Percentiles rank a stretch among this genome's conserved stretches.
Evolutionary conservation across 306 rosid genomes (phyloP).

Genomic region (Rosa multiflora): DNA sequence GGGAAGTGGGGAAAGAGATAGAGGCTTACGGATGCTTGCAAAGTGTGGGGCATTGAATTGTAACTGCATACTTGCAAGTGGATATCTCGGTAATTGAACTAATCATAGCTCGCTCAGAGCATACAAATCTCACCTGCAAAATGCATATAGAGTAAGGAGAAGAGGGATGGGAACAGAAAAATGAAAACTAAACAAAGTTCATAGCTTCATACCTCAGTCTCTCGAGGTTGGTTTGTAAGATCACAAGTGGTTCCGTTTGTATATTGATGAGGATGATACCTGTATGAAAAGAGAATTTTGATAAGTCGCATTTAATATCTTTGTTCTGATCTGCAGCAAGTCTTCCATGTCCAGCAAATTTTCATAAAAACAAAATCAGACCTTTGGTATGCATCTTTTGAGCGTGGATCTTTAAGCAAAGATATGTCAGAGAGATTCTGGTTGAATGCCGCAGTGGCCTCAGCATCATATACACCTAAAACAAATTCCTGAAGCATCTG

Average conservation of each 20-base stretch:
- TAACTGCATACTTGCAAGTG: conserved; percentile 96
- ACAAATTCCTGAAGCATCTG: conserved; percentile 83
- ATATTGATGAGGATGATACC: conserved; percentile 60
- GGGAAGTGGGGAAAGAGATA: conserved; percentile 19
- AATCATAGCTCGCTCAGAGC: conserved; percentile 83
- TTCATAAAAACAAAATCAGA: conserved; percentile 29
- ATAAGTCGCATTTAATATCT: neutral
- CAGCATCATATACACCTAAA: conserved; percentile 77
- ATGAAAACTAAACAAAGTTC: conserved; percentile 1
- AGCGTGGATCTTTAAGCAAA: conserved; percentile 86
- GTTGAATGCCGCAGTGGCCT: conserved; percentile 76
- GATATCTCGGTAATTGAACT: conserved; percentile 91
- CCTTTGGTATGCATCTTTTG: conserved; percentile 95
- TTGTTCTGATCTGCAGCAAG: neutral
- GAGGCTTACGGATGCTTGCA: conserved; percentile 90
- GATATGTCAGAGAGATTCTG: conserved; percentile 86
- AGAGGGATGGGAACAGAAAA: conserved; percentile 15
- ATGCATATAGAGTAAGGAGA: conserved; percentile 10
- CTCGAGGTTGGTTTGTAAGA: conserved; percentile 84
- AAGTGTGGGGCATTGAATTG: conserved; percentile 77
- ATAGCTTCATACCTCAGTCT: conserved; percentile 70
- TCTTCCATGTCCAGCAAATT: neutral
- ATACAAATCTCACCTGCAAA: conserved; percentile 86
- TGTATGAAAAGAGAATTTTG: neutral
- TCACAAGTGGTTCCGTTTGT: conserved; percentile 89